These are phyloP conservation scores for Schizonepeta tenuifolia DNA, from an alignment of 257 asterid genomes.

Conservation along the genomic window DNA sequence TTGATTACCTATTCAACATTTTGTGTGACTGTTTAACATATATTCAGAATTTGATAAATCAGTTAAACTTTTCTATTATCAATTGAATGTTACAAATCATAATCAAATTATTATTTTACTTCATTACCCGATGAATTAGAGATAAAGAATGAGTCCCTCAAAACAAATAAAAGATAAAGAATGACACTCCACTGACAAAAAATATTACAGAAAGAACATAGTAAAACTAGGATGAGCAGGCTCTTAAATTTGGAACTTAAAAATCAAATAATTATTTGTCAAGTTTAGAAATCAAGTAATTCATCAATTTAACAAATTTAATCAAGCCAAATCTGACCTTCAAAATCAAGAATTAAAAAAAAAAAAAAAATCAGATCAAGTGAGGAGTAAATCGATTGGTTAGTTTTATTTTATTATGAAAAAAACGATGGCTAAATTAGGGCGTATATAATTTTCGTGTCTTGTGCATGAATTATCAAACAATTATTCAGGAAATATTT, in stretches of 20 bases:
- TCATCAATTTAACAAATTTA: not conserved
- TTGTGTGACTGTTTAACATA: not conserved
- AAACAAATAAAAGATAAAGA: too few species aligned
- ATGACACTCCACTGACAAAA: not conserved
- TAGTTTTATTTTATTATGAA: too few species aligned
- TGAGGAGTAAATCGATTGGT: not conserved
- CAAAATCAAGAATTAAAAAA: not conserved
- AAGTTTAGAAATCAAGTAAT: not conserved
- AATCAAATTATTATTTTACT: not conserved
- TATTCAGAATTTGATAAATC: not conserved
- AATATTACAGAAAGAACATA: too few species aligned
- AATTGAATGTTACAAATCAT: not conserved
- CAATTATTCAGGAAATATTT: not conserved
- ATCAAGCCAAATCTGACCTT: not conserved
- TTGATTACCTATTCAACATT: not conserved
- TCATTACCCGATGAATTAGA: not conserved
- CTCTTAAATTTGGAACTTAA: not conserved
- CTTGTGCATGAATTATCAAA: too few species aligned
- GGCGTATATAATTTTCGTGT: not conserved
- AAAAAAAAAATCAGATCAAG: not conserved
- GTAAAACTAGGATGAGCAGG: not conserved
- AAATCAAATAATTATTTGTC: not conserved
- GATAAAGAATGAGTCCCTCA: too few species aligned
- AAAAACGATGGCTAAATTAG: too few species aligned
- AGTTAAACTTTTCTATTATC: not conserved